Base-by-base conservation (phyloP, 2,329 filamentous ascomycete genomes). In the Cercospora canescens region DNA sequence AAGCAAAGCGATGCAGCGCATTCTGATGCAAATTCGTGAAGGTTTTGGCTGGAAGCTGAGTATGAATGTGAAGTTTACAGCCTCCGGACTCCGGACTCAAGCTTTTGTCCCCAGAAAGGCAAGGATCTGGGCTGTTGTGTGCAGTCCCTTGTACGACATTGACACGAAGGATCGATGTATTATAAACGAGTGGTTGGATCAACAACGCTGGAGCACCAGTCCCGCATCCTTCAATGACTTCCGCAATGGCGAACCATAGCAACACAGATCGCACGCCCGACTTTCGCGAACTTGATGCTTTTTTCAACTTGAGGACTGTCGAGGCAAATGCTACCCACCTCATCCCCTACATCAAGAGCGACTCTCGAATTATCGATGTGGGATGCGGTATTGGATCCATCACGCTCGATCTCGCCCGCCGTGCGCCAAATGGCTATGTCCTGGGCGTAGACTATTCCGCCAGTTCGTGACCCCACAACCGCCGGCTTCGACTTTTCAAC, bases 351-450 rank as follows among this genome's bases (percentile, higher is more conserved):
- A 65, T 66, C 62, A 70, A 65, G 70, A 75, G 16, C 64, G 73
- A 12, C 67, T 74, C 67, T 71, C 75, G 62, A 74, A 65, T 83
- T 54, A 77, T 82, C 26, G 81, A 83, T 61, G 78, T 82, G 1
- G 81, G 81, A 26, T 81, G 80, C 56, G 81, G 81, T 1, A 79
- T 80, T 2, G 81, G 81, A 18, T 80, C 79, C 16, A 82, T 83
- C 65, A 80, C 79, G 3, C 71, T 76, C 4, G 78, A 79, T 26
- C 74, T 83, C 7, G 79, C 80, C 5, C 52, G 54, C 28, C 54
- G 45, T 21, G 59, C 24, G 1, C 60, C 64, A 7, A 12, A 11
- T 66, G 75, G 28, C 74, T 76, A 58, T 35, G 65, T 82, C 28
- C 78, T 78, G 56, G 81, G 77, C 63, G 76, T 81, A 62, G 81